phyloP scores from a whole-genome alignment of 2,329 filamentous ascomycete genomes.

The Aspergillus pseudoterreus region DNA sequence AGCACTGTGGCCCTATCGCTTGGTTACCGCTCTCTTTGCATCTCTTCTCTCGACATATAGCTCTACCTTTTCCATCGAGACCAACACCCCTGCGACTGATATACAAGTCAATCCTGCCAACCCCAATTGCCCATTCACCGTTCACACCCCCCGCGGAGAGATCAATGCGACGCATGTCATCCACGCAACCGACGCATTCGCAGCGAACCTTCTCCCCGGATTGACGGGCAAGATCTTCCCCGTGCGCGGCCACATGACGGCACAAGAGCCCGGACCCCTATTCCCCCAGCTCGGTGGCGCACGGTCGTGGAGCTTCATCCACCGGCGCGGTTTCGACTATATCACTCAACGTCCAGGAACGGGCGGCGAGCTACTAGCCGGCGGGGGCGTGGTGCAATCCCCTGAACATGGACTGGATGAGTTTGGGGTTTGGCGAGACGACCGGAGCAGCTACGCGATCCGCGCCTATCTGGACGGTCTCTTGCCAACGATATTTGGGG shows the following conservation, averaged over 20 bases:
- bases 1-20: constrained; percentile 24
- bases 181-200: constrained; percentile 55
- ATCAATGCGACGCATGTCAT: constrained; percentile 45
- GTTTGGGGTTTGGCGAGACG: constrained; percentile 18
- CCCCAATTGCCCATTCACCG: not conserved
- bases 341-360: constrained; percentile 22
- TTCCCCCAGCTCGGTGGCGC: constrained; percentile 14
- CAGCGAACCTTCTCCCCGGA: constrained; percentile 41
- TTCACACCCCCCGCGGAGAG: constrained; percentile 40
- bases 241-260: constrained; percentile 50
- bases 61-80: constrained; percentile 17
- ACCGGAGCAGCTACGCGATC: constrained; percentile 12
- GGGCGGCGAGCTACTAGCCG: constrained; percentile 17
- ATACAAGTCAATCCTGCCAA: not conserved
- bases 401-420: constrained; percentile 14
- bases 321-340: constrained; percentile 36
- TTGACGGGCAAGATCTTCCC: constrained; percentile 51
- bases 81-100: constrained; percentile 14
- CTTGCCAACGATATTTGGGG: constrained; percentile 28
- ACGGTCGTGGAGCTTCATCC: constrained; percentile 17
- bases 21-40: constrained; percentile 20
- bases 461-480: constrained; percentile 20
- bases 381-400: constrained; percentile 18
- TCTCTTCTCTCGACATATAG: constrained; percentile 11
- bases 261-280: constrained; percentile 31